These are phyloP conservation scores for Cladophialophora psammophila DNA, from an alignment of 2,329 filamentous ascomycete species.

Conservation along the genomic window DNA sequence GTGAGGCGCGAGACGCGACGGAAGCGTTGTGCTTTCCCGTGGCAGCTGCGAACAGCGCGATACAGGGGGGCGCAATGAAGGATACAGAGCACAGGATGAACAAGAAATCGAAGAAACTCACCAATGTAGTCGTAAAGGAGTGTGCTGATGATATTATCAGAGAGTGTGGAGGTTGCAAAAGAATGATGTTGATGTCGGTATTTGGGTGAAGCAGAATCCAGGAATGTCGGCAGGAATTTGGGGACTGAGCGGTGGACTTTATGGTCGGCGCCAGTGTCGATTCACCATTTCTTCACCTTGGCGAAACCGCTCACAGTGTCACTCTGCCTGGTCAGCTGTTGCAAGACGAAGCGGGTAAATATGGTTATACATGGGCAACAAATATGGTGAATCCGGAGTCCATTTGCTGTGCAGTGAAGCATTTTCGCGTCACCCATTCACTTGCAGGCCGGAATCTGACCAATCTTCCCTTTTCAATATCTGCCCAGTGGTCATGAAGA, in stretches of 20 bases:
- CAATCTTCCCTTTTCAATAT: neutral
- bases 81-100: neutral
- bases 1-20: neutral
- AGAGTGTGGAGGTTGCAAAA: constrained; percentile 2
- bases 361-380: constrained; percentile 7
- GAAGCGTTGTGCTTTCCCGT: neutral
- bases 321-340: neutral
- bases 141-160: neutral
- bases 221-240: constrained; percentile 28
- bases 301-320: constrained; percentile 6
- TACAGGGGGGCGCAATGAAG: neutral
- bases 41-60: constrained; percentile 12
- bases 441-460: neutral
- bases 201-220: constrained; percentile 12
- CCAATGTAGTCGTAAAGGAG: constrained; percentile 12
- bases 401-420: constrained; percentile 4
- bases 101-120: constrained; percentile 13
- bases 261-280: neutral
- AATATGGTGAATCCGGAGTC: neutral
- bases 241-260: constrained; percentile 14
- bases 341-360: constrained; percentile 2
- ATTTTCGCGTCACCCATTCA: neutral
- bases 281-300: constrained; percentile 17
- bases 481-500: neutral
- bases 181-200: neutral